phyloP scores from a whole-genome alignment of 208 protist species.

The Wallacemonas sp. region DNA sequence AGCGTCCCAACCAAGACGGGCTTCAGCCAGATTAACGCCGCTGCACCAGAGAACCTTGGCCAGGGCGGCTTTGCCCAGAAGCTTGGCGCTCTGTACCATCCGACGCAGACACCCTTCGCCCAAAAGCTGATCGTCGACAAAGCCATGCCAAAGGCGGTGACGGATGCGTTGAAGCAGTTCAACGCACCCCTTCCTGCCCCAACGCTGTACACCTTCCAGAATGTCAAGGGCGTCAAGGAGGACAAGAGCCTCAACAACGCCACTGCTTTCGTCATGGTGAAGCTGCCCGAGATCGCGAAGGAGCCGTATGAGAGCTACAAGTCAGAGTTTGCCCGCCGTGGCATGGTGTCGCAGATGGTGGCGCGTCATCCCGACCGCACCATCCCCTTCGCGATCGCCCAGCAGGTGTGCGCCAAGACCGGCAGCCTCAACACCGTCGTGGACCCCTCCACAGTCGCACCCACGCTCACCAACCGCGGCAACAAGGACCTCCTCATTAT shows the following conservation, averaged over 20 bases:
- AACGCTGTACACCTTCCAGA: conserved; percentile 10
- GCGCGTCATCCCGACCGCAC: conserved; percentile 24
- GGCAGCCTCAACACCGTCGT: conserved; percentile 48
- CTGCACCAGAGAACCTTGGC: conserved; percentile 22
- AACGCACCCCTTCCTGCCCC: conserved; percentile 30
- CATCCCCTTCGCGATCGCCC: conserved; percentile 51
- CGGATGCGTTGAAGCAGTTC: conserved; percentile 32
- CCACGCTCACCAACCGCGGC: conserved; percentile 8
- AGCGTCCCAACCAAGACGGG: conserved; percentile 36
- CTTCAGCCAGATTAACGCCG: conserved; percentile 27
- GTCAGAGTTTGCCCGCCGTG: conserved; percentile 20
- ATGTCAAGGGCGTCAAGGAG: conserved; percentile 1
- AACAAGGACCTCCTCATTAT: conserved; percentile 33
- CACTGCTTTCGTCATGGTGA: conserved; percentile 29
- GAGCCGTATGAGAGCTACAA: conserved; percentile 40
- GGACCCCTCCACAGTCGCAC: conserved; percentile 26
- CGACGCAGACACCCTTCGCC: conserved; percentile 15
- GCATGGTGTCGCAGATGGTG: conserved; percentile 51
- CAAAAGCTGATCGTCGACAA: conserved; percentile 39
- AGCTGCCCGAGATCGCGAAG: conserved; percentile 25
- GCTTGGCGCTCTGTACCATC: conserved; percentile 30
- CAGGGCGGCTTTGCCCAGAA: conserved; percentile 53
- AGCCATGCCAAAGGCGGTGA: conserved; percentile 9
- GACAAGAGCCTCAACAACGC: conserved; percentile 13
- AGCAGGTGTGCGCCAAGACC: conserved; percentile 58